Percentiles rank a stretch among this genome's conserved stretches.
Conservation (phyloP, 2,329 filamentous ascomycete genomes). For the Trichoderma semiorbis region DNA sequence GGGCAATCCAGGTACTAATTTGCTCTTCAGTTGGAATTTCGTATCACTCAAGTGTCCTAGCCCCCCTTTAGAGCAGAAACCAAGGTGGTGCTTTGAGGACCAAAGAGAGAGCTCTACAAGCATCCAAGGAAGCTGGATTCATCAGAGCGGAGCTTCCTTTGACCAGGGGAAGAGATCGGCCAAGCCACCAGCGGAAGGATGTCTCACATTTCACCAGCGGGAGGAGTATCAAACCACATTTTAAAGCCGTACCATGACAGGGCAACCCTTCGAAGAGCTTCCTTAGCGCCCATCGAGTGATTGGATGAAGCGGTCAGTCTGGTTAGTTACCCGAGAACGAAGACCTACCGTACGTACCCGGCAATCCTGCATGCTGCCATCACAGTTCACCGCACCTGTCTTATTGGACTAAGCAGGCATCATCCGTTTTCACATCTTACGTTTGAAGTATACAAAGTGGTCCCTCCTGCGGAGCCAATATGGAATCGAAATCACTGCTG, state of each 20-base stretch:
- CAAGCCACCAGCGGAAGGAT: constrained; percentile 8
- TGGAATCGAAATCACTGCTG: not conserved
- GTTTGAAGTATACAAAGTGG: not conserved
- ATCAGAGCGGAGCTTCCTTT: not conserved
- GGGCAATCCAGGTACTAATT: not conserved
- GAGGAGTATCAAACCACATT: not conserved
- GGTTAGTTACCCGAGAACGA: not conserved
- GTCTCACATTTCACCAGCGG: constrained; percentile 8
- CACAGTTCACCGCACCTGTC: not conserved
- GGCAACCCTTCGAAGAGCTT: not conserved
- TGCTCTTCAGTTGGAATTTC: not conserved
- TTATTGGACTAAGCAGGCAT: not conserved
- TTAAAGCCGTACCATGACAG: not conserved
- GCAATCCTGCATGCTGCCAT: not conserved
- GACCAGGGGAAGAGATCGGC: constrained; percentile 1
- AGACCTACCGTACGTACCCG: not conserved
- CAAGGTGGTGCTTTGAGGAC: not conserved
- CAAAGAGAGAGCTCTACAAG: not conserved
- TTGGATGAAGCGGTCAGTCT: not conserved
- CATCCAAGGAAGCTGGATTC: not conserved
- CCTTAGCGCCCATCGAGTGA: not conserved
- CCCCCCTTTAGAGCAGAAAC: not conserved
- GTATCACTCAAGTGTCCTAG: not conserved
- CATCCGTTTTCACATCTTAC: not conserved
- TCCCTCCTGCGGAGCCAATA: not conserved